These are phyloP conservation scores for Yarrowia bubula DNA, from an alignment of 805 yeast species.

Conservation along the genomic window DNA sequence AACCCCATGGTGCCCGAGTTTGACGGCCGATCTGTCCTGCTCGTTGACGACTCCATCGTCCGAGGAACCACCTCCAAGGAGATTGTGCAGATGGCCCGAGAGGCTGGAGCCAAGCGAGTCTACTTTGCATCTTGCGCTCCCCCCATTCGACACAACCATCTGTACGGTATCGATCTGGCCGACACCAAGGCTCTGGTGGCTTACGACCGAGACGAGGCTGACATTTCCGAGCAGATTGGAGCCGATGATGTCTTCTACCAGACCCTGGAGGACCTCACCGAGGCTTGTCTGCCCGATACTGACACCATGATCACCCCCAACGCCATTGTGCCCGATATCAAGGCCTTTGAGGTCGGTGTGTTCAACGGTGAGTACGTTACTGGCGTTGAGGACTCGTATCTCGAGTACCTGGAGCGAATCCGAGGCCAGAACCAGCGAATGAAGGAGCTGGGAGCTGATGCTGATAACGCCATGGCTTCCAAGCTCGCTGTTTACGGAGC, in stretches of 20 bases:
- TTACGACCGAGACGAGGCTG: constrained; percentile 67
- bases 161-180: constrained; percentile 96
- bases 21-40: constrained; percentile 73
- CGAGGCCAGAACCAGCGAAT: constrained; percentile 72
- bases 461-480: constrained; percentile 41
- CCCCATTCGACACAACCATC: constrained; percentile 93
- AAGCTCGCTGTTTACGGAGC: constrained; percentile 43
- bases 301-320: constrained; percentile 31
- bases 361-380: constrained; percentile 93
- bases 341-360: constrained; percentile 90
- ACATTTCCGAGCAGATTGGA: constrained; percentile 74
- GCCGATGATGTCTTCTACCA: constrained; percentile 93
- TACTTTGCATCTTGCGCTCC: constrained; percentile 97
- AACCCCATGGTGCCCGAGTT: constrained; percentile 97
- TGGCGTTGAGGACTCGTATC: constrained; percentile 83
- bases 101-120: constrained; percentile 95
- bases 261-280: constrained; percentile 74
- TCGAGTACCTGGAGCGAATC: constrained; percentile 75
- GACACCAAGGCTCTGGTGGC: constrained; percentile 94
- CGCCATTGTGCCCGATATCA: constrained; percentile 38
- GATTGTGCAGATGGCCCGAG: constrained; percentile 97
- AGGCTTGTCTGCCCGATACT: constrained; percentile 59
- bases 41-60: constrained; percentile 96
- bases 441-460: constrained; percentile 48
- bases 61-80: constrained; percentile 97